Evolutionary conservation across 2,329 filamentous ascomycete genomes (phyloP), one percentile per base, ranked within the genome.

Genomic region (Claviceps humidiphila): DNA sequence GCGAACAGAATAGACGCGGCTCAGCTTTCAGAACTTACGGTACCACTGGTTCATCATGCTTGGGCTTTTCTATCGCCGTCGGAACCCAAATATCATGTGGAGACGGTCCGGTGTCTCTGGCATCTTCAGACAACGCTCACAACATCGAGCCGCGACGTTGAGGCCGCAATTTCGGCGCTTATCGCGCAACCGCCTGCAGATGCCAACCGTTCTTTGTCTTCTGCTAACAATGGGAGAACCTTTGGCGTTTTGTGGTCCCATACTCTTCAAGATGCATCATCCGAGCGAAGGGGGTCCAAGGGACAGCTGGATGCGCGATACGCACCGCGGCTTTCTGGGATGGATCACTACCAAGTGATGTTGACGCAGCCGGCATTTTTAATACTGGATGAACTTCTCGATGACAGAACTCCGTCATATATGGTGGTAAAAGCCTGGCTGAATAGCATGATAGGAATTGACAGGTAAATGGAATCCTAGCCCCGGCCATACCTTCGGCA

Each of bases 41-140:
- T 80, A 20, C 75, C 79, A 30, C 70, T 97, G 22, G 82, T 93
- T 16, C 73, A 74, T 1, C 78, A 84, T 52, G 76, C 91, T 0
- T 98, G 93, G 93, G 67, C 72, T 5, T 89, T 87, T 61, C 70
- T 98, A 41, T 87, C 89, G 0, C 84, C 87, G n/a, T 76, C 82
- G 13, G 83, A 84, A 56, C 89, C 90, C 0, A 95, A 95, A 63
- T 94, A 91, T 58, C 93, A 97, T 62, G 90, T 98, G 37, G 94
- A 98, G 69, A 84, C 89, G 17, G 87, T 94, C 8, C 82, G 87
- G 53, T 85, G 82, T 58, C 71, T 98, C 41, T 95, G 93, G 87
- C 82, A 89, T 58, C 71, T 98, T 50, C 89, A 97, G 59, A 79
- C 76, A 24, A 77, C 82, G 1, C 76, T 95, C 13, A 79, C 84